Evolutionary conservation across 2,329 filamentous ascomycete genomes (phyloP).

Genomic region (Exophiala sideris): DNA sequence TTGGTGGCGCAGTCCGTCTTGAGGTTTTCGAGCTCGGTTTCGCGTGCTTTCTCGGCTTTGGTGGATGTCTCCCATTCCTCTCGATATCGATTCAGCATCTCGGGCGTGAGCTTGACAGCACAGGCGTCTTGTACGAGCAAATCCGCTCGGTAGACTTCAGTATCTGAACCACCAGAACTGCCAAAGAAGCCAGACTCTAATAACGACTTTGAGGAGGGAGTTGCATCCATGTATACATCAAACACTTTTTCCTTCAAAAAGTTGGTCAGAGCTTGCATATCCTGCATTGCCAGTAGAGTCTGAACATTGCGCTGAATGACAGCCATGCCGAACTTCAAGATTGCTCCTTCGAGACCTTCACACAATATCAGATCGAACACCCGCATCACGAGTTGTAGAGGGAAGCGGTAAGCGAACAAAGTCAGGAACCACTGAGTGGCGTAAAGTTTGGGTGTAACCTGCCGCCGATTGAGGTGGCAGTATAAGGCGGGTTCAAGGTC

Average conservation of each 20-base stretch:
- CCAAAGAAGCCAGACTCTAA: slow-evolving; percentile 97
- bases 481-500: slow-evolving; percentile 92
- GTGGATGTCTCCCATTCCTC: slow-evolving; percentile 91
- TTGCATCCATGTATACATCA: slow-evolving; percentile 93
- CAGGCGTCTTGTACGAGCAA: slow-evolving; percentile 91
- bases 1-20: slow-evolving; percentile 64
- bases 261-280: slow-evolving; percentile 83
- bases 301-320: slow-evolving; percentile 92
- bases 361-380: slow-evolving; percentile 95
- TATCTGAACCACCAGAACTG: slow-evolving; percentile 81
- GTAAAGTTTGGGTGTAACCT: slow-evolving; percentile 87
- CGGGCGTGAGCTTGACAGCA: slow-evolving; percentile 76
- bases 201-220: slow-evolving; percentile 86
- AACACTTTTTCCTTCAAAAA: slow-evolving; percentile 94
- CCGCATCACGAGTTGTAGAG: slow-evolving; percentile 88
- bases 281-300: slow-evolving; percentile 74
- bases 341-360: slow-evolving; percentile 81
- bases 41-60: slow-evolving; percentile 74
- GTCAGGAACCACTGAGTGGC: slow-evolving; percentile 99
- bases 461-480: slow-evolving; percentile 83
- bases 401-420: slow-evolving; percentile 96
- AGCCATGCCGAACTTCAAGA: slow-evolving; percentile 90
- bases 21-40: slow-evolving; percentile 74
- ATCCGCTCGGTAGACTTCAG: slow-evolving; percentile 93
- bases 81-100: slow-evolving; percentile 76